phyloP scores from a whole-genome alignment of 441 rosid species.

The Croton laevigatus region DNA sequence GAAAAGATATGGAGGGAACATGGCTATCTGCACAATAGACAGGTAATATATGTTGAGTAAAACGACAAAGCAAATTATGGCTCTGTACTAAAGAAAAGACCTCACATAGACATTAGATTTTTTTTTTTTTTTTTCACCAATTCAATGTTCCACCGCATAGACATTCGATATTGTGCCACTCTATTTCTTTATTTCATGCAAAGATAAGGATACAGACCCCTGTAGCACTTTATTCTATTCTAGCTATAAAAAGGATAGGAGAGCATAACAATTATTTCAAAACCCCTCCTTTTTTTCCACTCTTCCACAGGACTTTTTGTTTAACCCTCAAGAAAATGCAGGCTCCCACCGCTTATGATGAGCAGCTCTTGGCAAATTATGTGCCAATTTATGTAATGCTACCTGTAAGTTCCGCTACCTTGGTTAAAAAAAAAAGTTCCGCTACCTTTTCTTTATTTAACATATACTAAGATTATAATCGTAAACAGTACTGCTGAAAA shows the following conservation, averaged over 20 bases:
- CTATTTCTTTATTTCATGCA: constrained; percentile 4
- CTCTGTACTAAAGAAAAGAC: neutral
- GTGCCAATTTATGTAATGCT: constrained; percentile 81
- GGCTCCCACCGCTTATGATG: constrained; percentile 35
- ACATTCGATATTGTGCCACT: constrained; percentile 1
- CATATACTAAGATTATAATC: neutral
- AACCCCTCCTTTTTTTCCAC: neutral
- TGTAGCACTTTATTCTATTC: neutral
- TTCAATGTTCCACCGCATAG: too few species aligned
- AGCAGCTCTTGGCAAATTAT: constrained; percentile 55
- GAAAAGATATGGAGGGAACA: neutral
- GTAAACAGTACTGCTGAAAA: neutral
- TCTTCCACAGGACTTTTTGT: neutral
- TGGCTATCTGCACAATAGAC: neutral
- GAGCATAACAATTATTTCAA: neutral
- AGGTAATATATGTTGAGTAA: neutral
- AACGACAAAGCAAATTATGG: neutral
- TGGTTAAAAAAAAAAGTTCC: too few species aligned
- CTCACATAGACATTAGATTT: neutral
- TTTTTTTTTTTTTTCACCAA: too few species aligned
- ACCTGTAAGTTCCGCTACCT: constrained; percentile 47
- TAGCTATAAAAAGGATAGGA: constrained; percentile 10
- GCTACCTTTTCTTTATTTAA: neutral
- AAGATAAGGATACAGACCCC: constrained; percentile 3
- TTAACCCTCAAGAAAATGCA: constrained; percentile 32